Conservation (phyloP, 441 rosid species). For the Arabidopsis hybrid region DNA sequence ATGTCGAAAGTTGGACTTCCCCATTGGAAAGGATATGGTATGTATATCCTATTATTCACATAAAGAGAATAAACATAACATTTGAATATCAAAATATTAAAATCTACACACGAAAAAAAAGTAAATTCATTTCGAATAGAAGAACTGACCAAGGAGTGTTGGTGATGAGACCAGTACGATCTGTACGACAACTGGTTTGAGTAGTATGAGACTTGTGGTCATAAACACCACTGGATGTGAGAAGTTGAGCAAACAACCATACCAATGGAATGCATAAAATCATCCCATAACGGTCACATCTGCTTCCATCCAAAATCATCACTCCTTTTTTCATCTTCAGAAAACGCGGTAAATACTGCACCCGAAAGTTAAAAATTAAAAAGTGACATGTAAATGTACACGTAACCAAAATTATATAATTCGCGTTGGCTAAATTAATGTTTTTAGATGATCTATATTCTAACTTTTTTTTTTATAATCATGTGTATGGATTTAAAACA, state of each 20-base stretch:
- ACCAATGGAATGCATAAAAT: slow-evolving; percentile 56
- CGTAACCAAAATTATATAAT: too few species aligned
- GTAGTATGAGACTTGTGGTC: slow-evolving; percentile 55
- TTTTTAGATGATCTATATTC: too few species aligned
- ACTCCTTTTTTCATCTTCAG: slow-evolving; percentile 40
- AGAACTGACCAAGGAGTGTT: slow-evolving; percentile 68
- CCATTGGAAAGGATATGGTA: slow-evolving; percentile 89
- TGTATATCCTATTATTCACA: slow-evolving; percentile 61
- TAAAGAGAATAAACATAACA: neutral
- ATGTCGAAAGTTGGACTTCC: slow-evolving; percentile 72
- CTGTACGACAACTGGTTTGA: slow-evolving; percentile 83
- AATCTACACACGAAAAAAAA: neutral
- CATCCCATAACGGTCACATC: slow-evolving; percentile 64
- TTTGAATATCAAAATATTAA: neutral
- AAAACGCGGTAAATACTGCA: slow-evolving; percentile 65
- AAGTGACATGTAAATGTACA: too few species aligned
- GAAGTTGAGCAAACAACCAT: slow-evolving; percentile 68
- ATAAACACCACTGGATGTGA: slow-evolving; percentile 64
- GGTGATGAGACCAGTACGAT: slow-evolving; percentile 69
- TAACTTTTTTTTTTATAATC: too few species aligned
- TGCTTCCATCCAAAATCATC: slow-evolving; percentile 42
- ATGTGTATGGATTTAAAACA: too few species aligned
- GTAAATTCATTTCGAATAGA: neutral
- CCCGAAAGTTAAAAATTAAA: neutral
- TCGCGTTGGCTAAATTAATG: too few species aligned